Evolutionary conservation across 2,329 filamentous ascomycete genomes (phyloP).

Genomic region (Curvularia hawaiiensis): DNA sequence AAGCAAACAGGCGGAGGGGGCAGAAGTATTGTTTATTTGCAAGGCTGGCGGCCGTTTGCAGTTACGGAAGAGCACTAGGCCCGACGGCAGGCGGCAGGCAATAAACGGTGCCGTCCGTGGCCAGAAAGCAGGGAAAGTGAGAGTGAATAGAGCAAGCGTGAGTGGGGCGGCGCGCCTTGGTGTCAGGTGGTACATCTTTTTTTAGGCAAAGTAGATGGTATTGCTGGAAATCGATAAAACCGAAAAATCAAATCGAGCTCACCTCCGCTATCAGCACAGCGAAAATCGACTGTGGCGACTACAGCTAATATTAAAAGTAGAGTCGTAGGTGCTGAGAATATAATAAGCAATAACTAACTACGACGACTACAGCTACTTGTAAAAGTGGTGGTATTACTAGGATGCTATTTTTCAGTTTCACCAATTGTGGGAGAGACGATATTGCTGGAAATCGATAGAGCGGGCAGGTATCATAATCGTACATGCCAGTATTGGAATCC

Average conservation of each 20-base stretch:
- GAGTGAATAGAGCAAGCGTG: constrained; percentile 21
- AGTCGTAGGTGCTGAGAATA: too few relatives aligned
- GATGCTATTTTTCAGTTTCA: too few relatives aligned
- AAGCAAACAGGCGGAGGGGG: constrained; percentile 4
- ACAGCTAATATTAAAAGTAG: too few relatives aligned
- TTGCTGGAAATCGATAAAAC: constrained; percentile 3
- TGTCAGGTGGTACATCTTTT: constrained; percentile 13
- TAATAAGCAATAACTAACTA: too few relatives aligned
- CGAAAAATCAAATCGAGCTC: too few relatives aligned
- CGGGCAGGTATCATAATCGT: constrained; percentile 4
- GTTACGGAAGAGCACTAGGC: constrained; percentile 6
- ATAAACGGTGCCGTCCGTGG: neutral
- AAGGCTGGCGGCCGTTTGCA: constrained; percentile 10
- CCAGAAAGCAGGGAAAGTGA: constrained; percentile 7
- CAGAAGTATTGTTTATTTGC: constrained; percentile 18
- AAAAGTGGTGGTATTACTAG: too few relatives aligned
- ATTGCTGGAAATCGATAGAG: too few relatives aligned
- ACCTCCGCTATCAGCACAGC: too few relatives aligned
- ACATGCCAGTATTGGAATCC: neutral
- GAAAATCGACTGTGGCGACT: too few relatives aligned
- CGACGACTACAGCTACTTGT: too few relatives aligned
- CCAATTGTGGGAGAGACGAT: too few relatives aligned
- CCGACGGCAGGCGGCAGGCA: constrained; percentile 8
- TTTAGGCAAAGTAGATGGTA: neutral
- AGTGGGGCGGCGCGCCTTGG: constrained; percentile 8